Base-by-base conservation (phyloP, 495 filamentous ascomycete species). In the Aspergillus steynii region DNA sequence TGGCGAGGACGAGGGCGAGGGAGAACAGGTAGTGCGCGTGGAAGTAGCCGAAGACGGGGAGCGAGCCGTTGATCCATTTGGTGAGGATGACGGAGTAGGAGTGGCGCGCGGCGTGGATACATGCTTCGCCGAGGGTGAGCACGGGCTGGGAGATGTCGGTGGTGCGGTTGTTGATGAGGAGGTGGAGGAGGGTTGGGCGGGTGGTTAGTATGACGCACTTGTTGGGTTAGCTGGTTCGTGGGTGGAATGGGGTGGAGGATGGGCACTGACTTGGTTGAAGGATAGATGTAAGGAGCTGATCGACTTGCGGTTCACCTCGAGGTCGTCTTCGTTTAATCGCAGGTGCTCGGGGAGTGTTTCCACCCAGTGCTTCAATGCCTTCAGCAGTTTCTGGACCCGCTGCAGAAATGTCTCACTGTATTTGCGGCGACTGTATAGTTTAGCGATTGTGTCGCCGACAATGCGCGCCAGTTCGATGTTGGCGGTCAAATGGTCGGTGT, bases 1-100 rank as follows among this genome's bases (percentile, higher is more conserved):
- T 79, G 37, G 77, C 74, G 5, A 81, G 63, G 15, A 78, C 72
- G 1, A 78, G 62, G 0, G 72, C 71, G 0, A 74, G 72, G 28
- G 78, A 80, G 58, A 81, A 81, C 15, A 81, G 75, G 56, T 80
- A 81, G 57, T 79, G 76, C 0, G 77, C 72, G 61, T 78, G 74
- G 63, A 80, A 80, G 65, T 77, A 81, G 25, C 76, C 78, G 58
- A 79, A 81, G 6, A 72, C 73, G 0, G 77, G 72, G 53, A 80
- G 73, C 8, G 78, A 72, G 29, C 76, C 78, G 59, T 76, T 75
- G 50, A 80, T 75, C 76, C 76, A 81, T 27, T 75, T 70, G 7
- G 72, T 77, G 1, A 77, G 71, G 56, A 80, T 77, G 62, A 80
- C 68, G 7, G 74, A 71, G 58, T 77, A 71, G 0, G 78, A 78